Evolutionary conservation across 129 eudicot species (phyloP).

Genomic region (Helichrysum umbraculigerum): DNA sequence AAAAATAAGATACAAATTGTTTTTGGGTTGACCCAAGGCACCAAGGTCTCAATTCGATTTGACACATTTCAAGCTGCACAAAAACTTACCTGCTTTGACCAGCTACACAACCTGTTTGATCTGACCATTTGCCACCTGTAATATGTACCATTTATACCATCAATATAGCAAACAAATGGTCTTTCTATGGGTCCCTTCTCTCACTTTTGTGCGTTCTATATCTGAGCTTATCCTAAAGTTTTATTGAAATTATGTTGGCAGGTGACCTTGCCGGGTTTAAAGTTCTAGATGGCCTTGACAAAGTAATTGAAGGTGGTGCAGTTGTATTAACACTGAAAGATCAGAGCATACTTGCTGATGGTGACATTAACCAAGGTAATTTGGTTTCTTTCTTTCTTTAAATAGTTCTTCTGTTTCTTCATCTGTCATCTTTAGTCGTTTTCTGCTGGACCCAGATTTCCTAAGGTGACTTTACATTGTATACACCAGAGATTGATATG

Average conservation of each 20-base stretch:
- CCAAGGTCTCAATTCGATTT: neutral
- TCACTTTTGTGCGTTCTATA: neutral
- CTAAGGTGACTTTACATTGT: conserved; percentile 57
- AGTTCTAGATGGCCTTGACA: conserved; percentile 95
- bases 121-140: neutral
- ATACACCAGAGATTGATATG: conserved; percentile 86
- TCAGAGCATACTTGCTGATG: conserved; percentile 93
- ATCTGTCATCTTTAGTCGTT: conserved; percentile 42
- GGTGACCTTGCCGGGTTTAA: conserved; percentile 85
- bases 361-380: conserved; percentile 84
- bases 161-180: neutral
- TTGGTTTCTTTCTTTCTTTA: neutral
- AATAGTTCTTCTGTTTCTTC: neutral
- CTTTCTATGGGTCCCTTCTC: neutral
- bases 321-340: conserved; percentile 99
- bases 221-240: neutral
- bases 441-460: conserved; percentile 63
- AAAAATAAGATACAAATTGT: neutral
- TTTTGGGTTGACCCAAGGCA: neutral
- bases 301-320: conserved; percentile 97
- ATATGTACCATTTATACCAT: neutral
- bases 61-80: neutral
- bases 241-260: conserved; percentile 25
- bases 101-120: neutral
- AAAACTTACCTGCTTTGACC: neutral